Percentiles rank a stretch among this genome's conserved stretches.
Evolutionary conservation across 805 yeast genomes (phyloP).

Genomic region (Metschnikowia arizonensis): DNA sequence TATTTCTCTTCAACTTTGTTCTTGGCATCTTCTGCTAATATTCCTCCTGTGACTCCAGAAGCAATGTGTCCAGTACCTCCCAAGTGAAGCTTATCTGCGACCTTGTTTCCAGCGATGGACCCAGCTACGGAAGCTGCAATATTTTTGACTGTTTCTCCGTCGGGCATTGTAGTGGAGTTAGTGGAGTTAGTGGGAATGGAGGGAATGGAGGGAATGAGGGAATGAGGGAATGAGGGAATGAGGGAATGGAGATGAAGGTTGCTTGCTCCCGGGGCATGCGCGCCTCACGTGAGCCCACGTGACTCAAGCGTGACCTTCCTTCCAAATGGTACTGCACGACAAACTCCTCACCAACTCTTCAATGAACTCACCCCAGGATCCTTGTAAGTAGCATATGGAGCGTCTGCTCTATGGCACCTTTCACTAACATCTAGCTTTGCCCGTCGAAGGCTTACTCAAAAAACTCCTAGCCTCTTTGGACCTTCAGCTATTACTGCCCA

Average conservation of each 20-base stretch:
- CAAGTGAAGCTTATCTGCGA: constrained; percentile 30
- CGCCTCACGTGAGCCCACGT: no score
- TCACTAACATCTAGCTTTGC: constrained; percentile 26
- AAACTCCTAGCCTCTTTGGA: constrained; percentile 33
- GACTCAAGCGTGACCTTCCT: no score
- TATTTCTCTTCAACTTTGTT: constrained; percentile 24
- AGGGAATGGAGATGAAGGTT: no score
- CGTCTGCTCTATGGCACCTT: constrained; percentile 1
- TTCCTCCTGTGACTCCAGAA: constrained; percentile 30
- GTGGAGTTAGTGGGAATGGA: no score
- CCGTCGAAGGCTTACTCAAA: constrained; percentile 39
- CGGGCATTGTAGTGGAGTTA: no score
- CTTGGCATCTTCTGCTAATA: constrained; percentile 32
- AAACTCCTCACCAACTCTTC: background rate
- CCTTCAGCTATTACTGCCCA: constrained; percentile 27
- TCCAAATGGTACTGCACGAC: no score
- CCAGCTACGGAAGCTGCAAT: constrained; percentile 36
- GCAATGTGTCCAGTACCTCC: constrained; percentile 35
- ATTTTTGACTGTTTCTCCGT: constrained; percentile 25
- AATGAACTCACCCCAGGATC: constrained; percentile 18
- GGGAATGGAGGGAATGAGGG: no score
- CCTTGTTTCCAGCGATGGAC: constrained; percentile 37
- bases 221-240: no score
- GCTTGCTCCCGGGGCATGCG: no score
- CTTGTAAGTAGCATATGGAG: constrained; percentile 19